Base-by-base conservation (phyloP, 2,329 filamentous ascomycete genomes). In the Coniella lustricola region DNA sequence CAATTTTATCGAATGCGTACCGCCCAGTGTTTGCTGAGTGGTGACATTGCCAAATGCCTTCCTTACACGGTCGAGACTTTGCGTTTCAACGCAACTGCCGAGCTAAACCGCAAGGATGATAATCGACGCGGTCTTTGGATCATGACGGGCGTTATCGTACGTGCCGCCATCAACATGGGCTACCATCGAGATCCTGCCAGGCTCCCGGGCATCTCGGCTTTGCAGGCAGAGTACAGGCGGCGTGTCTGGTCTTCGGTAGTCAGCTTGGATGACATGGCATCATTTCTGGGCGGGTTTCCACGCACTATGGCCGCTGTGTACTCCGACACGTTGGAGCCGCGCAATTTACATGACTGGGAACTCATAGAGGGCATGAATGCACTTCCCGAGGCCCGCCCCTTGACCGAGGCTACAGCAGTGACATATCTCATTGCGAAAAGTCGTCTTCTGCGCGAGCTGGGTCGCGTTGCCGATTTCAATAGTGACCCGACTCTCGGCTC, bases 341-440 rank as follows among this genome's bases (percentile, higher is more conserved):
- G 70, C 4, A 79, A 78, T 50, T 58, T 78, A 5, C 75, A 74
- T 56, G 75, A 78, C 50, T 73, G 76, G 50, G 75, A 79, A 58
- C 60, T 79, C 0, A 65, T 67, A 43, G 73, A 75, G 49, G 68
- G 73, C 16, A 72, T 72, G 62, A 68, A 69, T 7, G 18, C 4
- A 3, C 36, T 39, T 7, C 36, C 36, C 1, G 17, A 3, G 3
- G 20, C 36, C 17, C 20, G 36, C 4, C 20, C 36, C 2, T 13
- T 39, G 1, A 16, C 20, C 1, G 36, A 39, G 20, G 3, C 67
- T 3, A 79, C 75, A 0, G 70, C 73, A 0, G 69, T 69, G 41
- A 64, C 72, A 3, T 77, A 74, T 52, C 66, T 77, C 55, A 76
- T 77, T 51, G 69, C 71, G 31, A 75, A 76, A 54, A 68, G 70